Conservation (phyloP, 345 rosid species). For the Eucalyptus brandiana region DNA sequence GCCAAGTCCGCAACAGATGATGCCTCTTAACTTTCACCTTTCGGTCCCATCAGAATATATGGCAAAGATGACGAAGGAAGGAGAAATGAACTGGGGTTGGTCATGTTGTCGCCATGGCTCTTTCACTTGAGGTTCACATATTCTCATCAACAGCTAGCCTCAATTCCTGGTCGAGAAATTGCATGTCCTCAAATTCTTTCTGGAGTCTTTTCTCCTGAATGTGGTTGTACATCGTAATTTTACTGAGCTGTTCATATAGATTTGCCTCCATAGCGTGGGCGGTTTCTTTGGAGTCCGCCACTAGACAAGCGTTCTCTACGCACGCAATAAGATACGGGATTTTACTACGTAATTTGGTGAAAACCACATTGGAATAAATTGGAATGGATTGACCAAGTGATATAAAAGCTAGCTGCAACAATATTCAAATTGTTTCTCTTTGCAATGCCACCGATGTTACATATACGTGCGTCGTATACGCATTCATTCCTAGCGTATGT, state of each 20-base stretch:
- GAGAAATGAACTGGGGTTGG: not conserved
- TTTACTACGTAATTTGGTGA: not conserved
- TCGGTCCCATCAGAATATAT: not conserved
- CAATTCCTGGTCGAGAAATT: not conserved
- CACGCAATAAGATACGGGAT: not conserved
- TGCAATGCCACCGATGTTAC: not conserved
- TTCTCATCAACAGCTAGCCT: not conserved
- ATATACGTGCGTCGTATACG: not conserved
- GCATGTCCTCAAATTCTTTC: not conserved
- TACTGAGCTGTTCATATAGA: not conserved
- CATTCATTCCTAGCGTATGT: not conserved
- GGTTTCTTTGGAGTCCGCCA: not conserved
- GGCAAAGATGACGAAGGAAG: not conserved
- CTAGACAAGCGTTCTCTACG: not conserved
- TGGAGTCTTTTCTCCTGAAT: not conserved
- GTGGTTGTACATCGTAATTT: not conserved
- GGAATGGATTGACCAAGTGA: not conserved
- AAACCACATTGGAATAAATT: not conserved
- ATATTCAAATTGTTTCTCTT: not conserved
- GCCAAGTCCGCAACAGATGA: not conserved
- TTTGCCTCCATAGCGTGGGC: not conserved
- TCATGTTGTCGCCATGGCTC: not conserved
- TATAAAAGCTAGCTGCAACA: not conserved
- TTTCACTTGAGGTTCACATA: not conserved
- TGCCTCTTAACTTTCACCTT: not conserved